A percentile compares a stretch with the other conserved stretches of the same genome.
Conservation (phyloP, 2,329 filamentous ascomycete genomes). For the Fusarium nematophilum region DNA sequence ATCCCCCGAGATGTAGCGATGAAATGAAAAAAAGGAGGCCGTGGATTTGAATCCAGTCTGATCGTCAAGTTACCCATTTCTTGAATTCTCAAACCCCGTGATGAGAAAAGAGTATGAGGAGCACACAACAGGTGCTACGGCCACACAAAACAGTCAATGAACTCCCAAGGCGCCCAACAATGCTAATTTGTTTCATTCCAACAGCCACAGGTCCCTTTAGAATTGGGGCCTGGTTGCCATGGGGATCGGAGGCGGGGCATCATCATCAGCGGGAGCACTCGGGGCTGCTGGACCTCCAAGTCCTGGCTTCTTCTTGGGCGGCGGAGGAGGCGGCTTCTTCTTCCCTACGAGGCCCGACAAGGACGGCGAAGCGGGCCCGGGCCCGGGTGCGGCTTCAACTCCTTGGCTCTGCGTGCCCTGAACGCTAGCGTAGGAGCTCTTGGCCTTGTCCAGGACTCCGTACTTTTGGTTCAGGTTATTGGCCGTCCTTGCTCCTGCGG, state of each 20-base stretch:
- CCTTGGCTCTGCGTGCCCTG: conserved; percentile 30
- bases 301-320: conserved; percentile 63
- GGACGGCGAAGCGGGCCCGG: conserved; percentile 18
- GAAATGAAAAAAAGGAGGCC: conserved; percentile 39
- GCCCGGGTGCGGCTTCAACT: conserved; percentile 2
- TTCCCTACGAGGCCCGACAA: conserved; percentile 50
- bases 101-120: too few species aligned
- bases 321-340: conserved; percentile 66
- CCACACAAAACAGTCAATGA: background rate
- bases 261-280: conserved; percentile 40
- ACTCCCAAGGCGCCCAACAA: conserved; percentile 30
- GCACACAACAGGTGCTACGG: background rate
- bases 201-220: conserved; percentile 33
- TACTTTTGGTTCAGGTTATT: conserved; percentile 71
- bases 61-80: conserved; percentile 2
- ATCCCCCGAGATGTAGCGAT: conserved; percentile 36
- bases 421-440: conserved; percentile 40
- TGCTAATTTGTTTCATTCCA: conserved; percentile 12
- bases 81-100: conserved; percentile 2
- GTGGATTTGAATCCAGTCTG: conserved; percentile 28
- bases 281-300: conserved; percentile 42
- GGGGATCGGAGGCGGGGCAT: conserved; percentile 63
- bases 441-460: conserved; percentile 58
- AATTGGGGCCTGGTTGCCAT: conserved; percentile 62
- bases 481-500: conserved; percentile 67